Base-by-base conservation (phyloP, 2,329 filamentous ascomycete genomes). In the Curvularia sp. region DNA sequence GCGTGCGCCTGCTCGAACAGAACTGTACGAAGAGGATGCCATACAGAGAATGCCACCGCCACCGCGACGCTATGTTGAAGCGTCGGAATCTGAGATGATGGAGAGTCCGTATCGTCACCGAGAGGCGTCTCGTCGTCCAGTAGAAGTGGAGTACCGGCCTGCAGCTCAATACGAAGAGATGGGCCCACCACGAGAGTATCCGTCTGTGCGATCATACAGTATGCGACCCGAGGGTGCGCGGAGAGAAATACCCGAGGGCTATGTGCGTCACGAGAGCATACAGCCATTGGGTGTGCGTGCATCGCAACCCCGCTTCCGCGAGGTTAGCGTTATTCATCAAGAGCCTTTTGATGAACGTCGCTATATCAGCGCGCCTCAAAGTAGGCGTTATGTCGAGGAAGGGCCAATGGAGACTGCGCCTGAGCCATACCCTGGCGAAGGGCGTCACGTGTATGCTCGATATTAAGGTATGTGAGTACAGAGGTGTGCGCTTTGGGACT, bases 81-180 rank as follows among this genome's bases (percentile, higher is more conserved):
- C 89, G 60, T 84, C 87, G 2, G 88, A 90, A 60, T 85, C 81
- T 50, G 77, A 81, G 49, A 69, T 80, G 25, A 69, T 82, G 7
- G 83, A 86, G 49, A 82, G 84, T 60, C 81, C 85, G 59, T 86
- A 85, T 60, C 82, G 83, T 15, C 82, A 84, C 61, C 79, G 85
- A 53, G 87, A 89, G 63, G 85, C 86, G 63, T 83, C 86, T 4
- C 76, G 77, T 61, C 84, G 81, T 36, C 84, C 81, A 21, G 59
- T 73, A 4, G 77, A 78, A 38, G 57, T 73, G 25, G 73, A 74
- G 43, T 74, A 74, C 55, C 69, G 73, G 15, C 69, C 70, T 25
- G 55, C 70, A 4, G 57, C 68, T 6, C 72, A 73, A 41, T 77
- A 74, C 46, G 74, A 77, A 49, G 74, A 78, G 23, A 76, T 76